These are phyloP conservation scores for Penicillium silybi DNA, from an alignment of 495 filamentous ascomycete species.

Conservation along the genomic window DNA sequence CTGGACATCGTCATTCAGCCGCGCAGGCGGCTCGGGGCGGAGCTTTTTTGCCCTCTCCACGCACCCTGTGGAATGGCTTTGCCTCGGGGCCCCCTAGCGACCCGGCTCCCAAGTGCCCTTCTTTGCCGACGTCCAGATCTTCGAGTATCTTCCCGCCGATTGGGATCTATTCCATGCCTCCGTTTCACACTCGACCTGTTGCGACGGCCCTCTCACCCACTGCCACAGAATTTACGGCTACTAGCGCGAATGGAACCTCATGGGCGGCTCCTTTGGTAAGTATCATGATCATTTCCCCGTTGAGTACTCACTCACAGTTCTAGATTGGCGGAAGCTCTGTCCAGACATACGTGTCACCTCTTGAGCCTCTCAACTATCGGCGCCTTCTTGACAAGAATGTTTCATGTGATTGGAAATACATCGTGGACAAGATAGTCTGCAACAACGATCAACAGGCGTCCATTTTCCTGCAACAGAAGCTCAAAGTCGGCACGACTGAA, in stretches of 20 bases:
- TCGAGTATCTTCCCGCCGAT: slow-evolving; percentile 41
- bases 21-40: slow-evolving; percentile 37
- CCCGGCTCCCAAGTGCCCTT: slow-evolving; percentile 11
- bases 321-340: slow-evolving; percentile 46
- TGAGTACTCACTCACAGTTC: slow-evolving; percentile 6
- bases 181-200: slow-evolving; percentile 68
- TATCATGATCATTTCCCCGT: not conserved
- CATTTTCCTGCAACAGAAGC: slow-evolving; percentile 97
- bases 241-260: slow-evolving; percentile 35
- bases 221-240: slow-evolving; percentile 70
- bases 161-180: slow-evolving; percentile 47
- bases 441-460: slow-evolving; percentile 99
- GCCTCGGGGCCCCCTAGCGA: slow-evolving; percentile 24
- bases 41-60: slow-evolving; percentile 31
- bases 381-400: slow-evolving; percentile 93
- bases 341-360: slow-evolving; percentile 78
- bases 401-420: slow-evolving; percentile 98
- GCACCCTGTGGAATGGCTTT: slow-evolving; percentile 34
- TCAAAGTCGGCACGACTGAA: slow-evolving; percentile 91
- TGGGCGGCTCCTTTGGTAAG: slow-evolving; percentile 51
- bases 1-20: slow-evolving; percentile 33
- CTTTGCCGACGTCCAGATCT: slow-evolving; percentile 32
- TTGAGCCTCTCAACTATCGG: slow-evolving; percentile 95
- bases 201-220: slow-evolving; percentile 81
- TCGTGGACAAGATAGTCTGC: slow-evolving; percentile 98